These are phyloP conservation scores for Rachicladosporium sp. DNA, from an alignment of 2,329 filamentous ascomycete genomes.

Conservation along the genomic window DNA sequence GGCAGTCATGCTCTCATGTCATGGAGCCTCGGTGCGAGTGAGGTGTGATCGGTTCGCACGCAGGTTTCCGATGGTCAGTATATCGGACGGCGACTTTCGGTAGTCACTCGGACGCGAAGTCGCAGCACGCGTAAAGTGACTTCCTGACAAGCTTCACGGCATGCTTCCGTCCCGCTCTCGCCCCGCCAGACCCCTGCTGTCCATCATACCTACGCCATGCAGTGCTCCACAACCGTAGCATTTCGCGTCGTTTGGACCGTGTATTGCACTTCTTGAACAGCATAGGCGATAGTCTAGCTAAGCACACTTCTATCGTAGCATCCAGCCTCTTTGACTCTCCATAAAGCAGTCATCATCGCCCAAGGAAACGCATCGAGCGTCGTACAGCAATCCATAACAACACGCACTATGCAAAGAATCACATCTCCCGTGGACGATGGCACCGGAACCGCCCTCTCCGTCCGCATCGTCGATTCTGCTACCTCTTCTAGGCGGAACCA, in stretches of 20 bases:
- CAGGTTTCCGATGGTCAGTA: no score
- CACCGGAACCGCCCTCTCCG: constrained; percentile 16
- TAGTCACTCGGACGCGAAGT: background rate
- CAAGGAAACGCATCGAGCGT: background rate
- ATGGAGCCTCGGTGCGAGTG: background rate
- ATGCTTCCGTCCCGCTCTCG: no score
- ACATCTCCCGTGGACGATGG: constrained; percentile 10
- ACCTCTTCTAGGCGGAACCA: constrained; percentile 18
- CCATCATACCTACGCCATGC: no score
- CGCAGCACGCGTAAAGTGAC: background rate
- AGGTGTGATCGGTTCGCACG: background rate
- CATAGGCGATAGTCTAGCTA: background rate
- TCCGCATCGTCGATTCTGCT: constrained; percentile 17
- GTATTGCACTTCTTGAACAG: background rate
- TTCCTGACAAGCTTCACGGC: no score
- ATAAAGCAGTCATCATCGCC: background rate
- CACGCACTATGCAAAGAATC: background rate
- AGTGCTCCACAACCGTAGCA: no score
- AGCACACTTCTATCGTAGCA: background rate
- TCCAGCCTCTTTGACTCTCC: background rate
- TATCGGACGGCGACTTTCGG: no score
- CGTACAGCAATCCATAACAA: constrained; percentile 8
- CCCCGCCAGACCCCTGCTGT: no score
- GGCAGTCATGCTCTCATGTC: background rate
- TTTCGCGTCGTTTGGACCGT: background rate